phyloP scores from a whole-genome alignment of 2,329 filamentous ascomycete species.

The Penicillium sp. region DNA sequence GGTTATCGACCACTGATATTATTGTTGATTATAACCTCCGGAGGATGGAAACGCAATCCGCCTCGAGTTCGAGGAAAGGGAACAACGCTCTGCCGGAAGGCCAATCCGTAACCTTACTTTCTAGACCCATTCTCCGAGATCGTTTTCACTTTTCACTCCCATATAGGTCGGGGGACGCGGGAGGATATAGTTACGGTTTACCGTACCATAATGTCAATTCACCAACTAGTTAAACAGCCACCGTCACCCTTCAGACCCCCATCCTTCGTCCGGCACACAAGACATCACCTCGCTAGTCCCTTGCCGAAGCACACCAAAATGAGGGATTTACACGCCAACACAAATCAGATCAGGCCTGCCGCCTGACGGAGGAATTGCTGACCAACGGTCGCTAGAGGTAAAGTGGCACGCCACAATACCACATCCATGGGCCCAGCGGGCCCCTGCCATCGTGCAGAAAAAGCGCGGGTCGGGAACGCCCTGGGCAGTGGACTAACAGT shows the following conservation, averaged over 20 bases:
- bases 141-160: not conserved
- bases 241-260: too few species aligned
- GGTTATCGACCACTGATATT: not conserved
- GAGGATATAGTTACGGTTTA: too few species aligned
- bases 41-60: not conserved
- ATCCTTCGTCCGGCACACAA: not conserved
- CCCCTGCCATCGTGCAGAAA: conserved; percentile 1
- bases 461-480: not conserved
- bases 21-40: not conserved
- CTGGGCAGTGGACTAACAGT: not conserved
- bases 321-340: conserved; percentile 2
- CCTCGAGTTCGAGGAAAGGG: not conserved
- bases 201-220: too few species aligned
- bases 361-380: not conserved
- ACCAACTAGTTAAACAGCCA: too few species aligned
- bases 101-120: not conserved
- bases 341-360: not conserved
- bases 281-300: not conserved
- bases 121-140: not conserved
- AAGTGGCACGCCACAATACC: conserved; percentile 9
- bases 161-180: too few species aligned
- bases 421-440: not conserved
- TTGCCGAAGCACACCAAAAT: not conserved
- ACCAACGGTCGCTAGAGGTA: conserved; percentile 1
- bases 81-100: not conserved